Base-by-base conservation (phyloP, 148 eudicot genomes). In the Fagopyrum tataricum region DNA sequence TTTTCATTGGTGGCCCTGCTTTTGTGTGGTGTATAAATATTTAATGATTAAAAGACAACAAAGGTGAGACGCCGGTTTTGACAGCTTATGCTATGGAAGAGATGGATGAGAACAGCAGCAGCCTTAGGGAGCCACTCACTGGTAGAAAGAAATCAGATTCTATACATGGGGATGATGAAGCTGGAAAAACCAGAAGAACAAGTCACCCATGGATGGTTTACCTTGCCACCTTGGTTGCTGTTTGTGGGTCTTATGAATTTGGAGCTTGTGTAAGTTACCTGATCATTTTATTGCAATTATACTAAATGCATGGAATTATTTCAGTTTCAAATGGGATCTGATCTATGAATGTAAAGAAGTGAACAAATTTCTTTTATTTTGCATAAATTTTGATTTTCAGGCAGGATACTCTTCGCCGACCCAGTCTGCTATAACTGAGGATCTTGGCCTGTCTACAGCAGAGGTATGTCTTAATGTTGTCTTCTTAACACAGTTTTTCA, bases 401-500 rank as follows among this genome's bases (percentile, higher is more conserved):
- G 87, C 86, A 24, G 98, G 98, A 51, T 92, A 49, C 86, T 90
- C 98, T 43, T 92, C 96, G 44, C 96, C 96, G 69, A 91, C 91
- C 78, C 85, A 90, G 67, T 72, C 86, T 66, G 98, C 91, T 75
- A 92, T 92, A 71, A 79, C 85, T 73, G 82, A 82, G 21, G 98
- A 92, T 71, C 83, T 90, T 20, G 93, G 88, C 71, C 89, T 92
- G 44, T 81, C 96, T 15, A 75, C 88, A 72, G 84, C 91, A 53
- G 85, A 90, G 83, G 98, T 86, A 71, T 67, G 4, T 62, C 15
- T 37, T 18, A 62, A 12, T 37, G 2, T 62, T 9, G 5, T 13
- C 10, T 62, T 62, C 26, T 11, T 10, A 62, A 12, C 1, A 26
- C 15, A 55, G 5, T 17, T 56, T 9, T 5, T 9, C 62, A 56